Evolutionary conservation across 768 basidiomycete species (phyloP).

Genomic region (Termitomyces heimii): DNA sequence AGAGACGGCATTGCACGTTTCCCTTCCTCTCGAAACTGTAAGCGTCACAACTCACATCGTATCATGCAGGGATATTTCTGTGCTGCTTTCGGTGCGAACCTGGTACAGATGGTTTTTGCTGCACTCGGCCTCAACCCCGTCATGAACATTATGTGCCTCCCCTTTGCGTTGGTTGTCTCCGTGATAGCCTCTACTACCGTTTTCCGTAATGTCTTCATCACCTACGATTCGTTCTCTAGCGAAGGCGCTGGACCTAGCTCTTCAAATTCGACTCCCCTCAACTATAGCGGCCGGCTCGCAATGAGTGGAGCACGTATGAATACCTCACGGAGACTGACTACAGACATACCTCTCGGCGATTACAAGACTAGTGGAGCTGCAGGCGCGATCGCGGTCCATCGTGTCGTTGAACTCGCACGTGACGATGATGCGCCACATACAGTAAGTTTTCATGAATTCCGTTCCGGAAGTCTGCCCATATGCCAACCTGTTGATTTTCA

Average conservation of each 20-base stretch:
- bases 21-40: background rate
- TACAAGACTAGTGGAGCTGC: slow-evolving; percentile 14
- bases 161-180: slow-evolving; percentile 29
- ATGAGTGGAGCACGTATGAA: slow-evolving; percentile 1
- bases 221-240: slow-evolving; percentile 23
- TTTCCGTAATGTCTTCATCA: slow-evolving; percentile 29
- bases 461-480: background rate
- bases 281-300: slow-evolving; percentile 2
- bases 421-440: slow-evolving; percentile 9
- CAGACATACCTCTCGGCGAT: slow-evolving; percentile 16
- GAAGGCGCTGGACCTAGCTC: slow-evolving; percentile 5
- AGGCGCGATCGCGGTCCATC: slow-evolving; percentile 14
- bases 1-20: slow-evolving; percentile 26
- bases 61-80: slow-evolving; percentile 23
- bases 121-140: slow-evolving; percentile 25
- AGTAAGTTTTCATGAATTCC: background rate
- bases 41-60: background rate
- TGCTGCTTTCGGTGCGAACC: slow-evolving; percentile 26
- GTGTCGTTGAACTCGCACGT: slow-evolving; percentile 15
- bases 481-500: background rate
- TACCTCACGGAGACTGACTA: slow-evolving; percentile 3
- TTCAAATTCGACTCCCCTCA: background rate
- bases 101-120: slow-evolving; percentile 26
- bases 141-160: slow-evolving; percentile 27
- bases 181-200: slow-evolving; percentile 29